Base-by-base conservation (phyloP, 2,329 filamentous ascomycete species). In the Alternaria sp. region DNA sequence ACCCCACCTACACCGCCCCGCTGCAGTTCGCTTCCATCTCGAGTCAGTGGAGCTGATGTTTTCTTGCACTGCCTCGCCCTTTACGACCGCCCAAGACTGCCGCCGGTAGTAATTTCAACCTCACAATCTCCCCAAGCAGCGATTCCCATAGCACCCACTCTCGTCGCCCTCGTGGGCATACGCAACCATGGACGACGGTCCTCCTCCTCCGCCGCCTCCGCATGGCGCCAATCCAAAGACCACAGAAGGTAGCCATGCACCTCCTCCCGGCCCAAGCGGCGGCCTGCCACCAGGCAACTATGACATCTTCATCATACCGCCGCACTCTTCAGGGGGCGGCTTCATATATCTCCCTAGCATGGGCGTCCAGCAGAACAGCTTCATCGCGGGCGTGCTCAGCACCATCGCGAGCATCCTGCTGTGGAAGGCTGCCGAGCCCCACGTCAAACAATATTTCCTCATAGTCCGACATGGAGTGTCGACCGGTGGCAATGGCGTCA, bases 301-400 rank as follows among this genome's bases (percentile, higher is more conserved):
- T 80, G 94, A 98, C 82, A 97, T 98, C 76, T 97, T 97, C 82
- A 91, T 97, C 77, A 94, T 98, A 73, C 94, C 94, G 8, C 92
- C 94, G 48, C 93, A 97, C 79, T 94, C 93, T 11, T 86, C 94
- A 7, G 94, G 94, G 54, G 88, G 89, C 0, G 94, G 94, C 34
- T 97, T 97, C 79, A 84, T 98, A 28, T 97, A 98, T 78, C 87
- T 98, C n/a, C 94, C 94, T 0, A 97, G 94, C 0, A 80, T 98
- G 63, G 87, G 90, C 74, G 91, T 92, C 20, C 92, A 95, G 73
- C 85, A 90, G 73, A 97, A 97, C 79, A 97, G 92, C 80, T 98
- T 97, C 78, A 85, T 93, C 22, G 93, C 94, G 4, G 94, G 94
- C 28, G 93, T 93, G 70, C 91, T 89, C 41, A 90, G 88, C 61